Evolutionary conservation across 306 rosid genomes (phyloP).

Genomic region (Vigna reflexopilosa): DNA sequence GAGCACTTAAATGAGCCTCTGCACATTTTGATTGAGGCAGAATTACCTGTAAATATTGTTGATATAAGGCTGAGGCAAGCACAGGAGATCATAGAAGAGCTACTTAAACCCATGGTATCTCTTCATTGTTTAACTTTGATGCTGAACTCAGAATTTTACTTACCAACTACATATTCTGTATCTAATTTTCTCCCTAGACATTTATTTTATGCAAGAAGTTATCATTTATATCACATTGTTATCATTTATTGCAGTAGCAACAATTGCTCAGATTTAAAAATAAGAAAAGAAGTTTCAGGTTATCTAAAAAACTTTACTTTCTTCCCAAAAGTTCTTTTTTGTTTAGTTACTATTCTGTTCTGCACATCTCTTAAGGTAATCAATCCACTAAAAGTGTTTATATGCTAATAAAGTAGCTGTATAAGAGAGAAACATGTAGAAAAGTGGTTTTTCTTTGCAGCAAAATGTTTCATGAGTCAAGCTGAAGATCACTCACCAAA

Average conservation of each 20-base stretch:
- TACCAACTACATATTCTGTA: neutral
- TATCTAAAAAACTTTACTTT: neutral
- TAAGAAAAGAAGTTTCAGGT: neutral
- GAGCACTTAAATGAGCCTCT: constrained; percentile 95
- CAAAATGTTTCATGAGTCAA: constrained; percentile 28
- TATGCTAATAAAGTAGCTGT: constrained; percentile 4
- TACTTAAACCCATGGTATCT: constrained; percentile 89
- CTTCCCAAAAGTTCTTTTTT: neutral
- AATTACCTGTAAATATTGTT: constrained; percentile 76
- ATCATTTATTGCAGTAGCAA: neutral
- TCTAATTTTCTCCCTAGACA: neutral
- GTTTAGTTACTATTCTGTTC: constrained; percentile 13
- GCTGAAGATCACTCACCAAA: neutral
- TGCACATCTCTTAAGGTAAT: neutral
- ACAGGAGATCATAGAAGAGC: constrained; percentile 84
- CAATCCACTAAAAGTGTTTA: constrained; percentile 7
- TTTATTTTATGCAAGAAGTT: constrained; percentile 17
- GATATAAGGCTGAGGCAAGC: constrained; percentile 88
- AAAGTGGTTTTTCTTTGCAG: constrained; percentile 7
- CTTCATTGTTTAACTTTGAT: constrained; percentile 21
- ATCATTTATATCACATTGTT: neutral
- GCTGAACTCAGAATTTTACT: constrained; percentile 7
- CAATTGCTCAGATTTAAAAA: neutral
- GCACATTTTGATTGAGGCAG: constrained; percentile 91
- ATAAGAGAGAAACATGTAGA: neutral